Evolutionary conservation across 345 rosid species (phyloP), one percentile per base, ranked within the genome.

Genomic region (Euphorbia lathyris): DNA sequence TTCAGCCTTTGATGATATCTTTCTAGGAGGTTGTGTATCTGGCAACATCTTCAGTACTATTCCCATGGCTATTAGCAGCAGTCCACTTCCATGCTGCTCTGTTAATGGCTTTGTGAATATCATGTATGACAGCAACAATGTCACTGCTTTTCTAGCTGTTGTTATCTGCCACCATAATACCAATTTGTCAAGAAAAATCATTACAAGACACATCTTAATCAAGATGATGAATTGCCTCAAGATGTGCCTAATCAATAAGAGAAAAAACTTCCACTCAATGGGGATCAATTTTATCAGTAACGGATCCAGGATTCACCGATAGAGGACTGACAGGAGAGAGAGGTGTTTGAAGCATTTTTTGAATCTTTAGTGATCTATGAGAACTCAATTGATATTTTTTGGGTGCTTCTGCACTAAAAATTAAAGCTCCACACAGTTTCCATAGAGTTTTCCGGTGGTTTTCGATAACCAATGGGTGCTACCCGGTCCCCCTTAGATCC

Each of bases 81-180:
- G 83, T 50, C 97, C 97, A 1, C 89, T 67, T 29, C 87, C 91
- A 26, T 91, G 97, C 67, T 89, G 96, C 77, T 86, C 97, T 0
- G 96, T 87, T 65, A 91, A 73, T 10, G 97, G 97, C 83, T 91
- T 91, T n/a, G 97, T 87, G 71, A 91, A 91, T 81, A 91, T 85
- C 88, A 86, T 67, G 77, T 87, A 91, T 8, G 93, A 91, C 16
- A 91, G 82, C 77, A 87, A 70, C 74, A 91, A 70, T 43, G 93
- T 87, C 3, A 89, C 90, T 8, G 89, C 96, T 71, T 89, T 89
- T 77, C 97, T 85, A 27, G 97, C 97, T 7, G 93, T 91, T 55
- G 97, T 89, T 78, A 89, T 83, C 96, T 91, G 58, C 79, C 81
- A 68, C 36, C 34, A 7, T 50, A 30, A 7, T 27, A n/a, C 36